A percentile compares a stretch with the other conserved stretches of the same genome.
phyloP scores from a whole-genome alignment of 768 basidiomycete genomes.

The Suillus clintonianus region DNA sequence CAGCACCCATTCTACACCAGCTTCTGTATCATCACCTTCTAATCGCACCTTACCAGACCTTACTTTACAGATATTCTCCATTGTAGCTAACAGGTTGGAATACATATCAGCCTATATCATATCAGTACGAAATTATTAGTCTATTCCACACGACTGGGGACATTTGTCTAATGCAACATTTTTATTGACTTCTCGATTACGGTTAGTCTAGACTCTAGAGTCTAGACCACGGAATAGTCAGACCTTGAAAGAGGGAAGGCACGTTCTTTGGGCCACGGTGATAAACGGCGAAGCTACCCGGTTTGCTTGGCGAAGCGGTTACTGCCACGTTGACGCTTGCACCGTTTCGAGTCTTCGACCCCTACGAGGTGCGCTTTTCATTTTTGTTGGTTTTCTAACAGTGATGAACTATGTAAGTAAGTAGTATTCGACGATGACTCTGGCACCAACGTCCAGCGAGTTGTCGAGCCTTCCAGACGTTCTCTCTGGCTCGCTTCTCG shows the following conservation, averaged over 20 bases:
- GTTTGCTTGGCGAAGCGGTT: background rate
- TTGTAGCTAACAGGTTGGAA: background rate
- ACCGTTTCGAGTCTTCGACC: background rate
- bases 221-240: too few species aligned
- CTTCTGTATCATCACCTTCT: conserved; percentile 1
- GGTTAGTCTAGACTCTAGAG: background rate
- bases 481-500: conserved; percentile 17
- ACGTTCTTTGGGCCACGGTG: too few species aligned
- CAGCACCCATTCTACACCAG: background rate
- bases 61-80: background rate
- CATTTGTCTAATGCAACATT: too few species aligned
- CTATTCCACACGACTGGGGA: background rate
- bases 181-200: background rate
- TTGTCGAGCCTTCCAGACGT: conserved; percentile 26
- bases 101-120: background rate
- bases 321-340: background rate
- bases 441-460: conserved; percentile 15
- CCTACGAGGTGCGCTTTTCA: background rate
- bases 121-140: background rate
- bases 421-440: conserved; percentile 19
- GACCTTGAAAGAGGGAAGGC: too few species aligned
- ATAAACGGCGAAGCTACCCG: background rate
- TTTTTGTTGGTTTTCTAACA: background rate
- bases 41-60: background rate
- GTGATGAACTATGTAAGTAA: background rate